Evolutionary conservation across 768 basidiomycete genomes (phyloP).

Genomic region (Porpolomopsis calyptriformis): DNA sequence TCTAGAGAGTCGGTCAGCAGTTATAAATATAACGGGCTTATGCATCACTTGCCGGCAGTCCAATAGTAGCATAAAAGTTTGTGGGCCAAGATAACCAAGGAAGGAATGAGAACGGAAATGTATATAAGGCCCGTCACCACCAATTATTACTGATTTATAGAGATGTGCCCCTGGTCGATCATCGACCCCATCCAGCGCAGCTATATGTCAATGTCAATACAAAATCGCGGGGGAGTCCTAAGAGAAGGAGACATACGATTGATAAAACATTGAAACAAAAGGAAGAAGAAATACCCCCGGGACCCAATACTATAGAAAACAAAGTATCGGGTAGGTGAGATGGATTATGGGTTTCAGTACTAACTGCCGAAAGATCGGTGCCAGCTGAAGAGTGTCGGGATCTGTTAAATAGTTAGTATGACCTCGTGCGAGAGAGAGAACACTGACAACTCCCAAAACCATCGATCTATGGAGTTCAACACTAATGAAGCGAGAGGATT

Average conservation of each 20-base stretch:
- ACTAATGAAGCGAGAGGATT: not conserved
- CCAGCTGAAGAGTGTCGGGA: conserved; percentile 66
- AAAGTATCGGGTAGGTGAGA: not conserved
- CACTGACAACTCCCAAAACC: conserved; percentile 72
- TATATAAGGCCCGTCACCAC: conserved; percentile 66
- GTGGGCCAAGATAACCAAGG: conserved; percentile 70
- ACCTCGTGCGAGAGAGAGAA: not conserved
- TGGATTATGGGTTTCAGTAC: conserved; percentile 10
- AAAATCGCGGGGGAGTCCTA: conserved; percentile 3
- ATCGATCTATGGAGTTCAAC: conserved; percentile 44
- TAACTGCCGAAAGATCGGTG: conserved; percentile 65
- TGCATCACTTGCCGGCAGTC: conserved; percentile 60
- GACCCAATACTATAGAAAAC: conserved; percentile 53
- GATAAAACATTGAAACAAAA: conserved; percentile 90
- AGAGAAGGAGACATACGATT: conserved; percentile 38
- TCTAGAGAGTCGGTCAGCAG: conserved; percentile 27
- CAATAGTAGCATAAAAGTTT: conserved; percentile 60
- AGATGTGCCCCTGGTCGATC: conserved; percentile 52
- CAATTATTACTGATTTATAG: conserved; percentile 64
- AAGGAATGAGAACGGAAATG: conserved; percentile 76
- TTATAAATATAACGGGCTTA: conserved; percentile 6
- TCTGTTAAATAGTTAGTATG: conserved; percentile 31
- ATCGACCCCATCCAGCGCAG: conserved; percentile 63
- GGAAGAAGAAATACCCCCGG: conserved; percentile 83
- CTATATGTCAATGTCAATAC: conserved; percentile 23